Conservation (phyloP, 2,329 filamentous ascomycete species). For the Elsinoe perseae region DNA sequence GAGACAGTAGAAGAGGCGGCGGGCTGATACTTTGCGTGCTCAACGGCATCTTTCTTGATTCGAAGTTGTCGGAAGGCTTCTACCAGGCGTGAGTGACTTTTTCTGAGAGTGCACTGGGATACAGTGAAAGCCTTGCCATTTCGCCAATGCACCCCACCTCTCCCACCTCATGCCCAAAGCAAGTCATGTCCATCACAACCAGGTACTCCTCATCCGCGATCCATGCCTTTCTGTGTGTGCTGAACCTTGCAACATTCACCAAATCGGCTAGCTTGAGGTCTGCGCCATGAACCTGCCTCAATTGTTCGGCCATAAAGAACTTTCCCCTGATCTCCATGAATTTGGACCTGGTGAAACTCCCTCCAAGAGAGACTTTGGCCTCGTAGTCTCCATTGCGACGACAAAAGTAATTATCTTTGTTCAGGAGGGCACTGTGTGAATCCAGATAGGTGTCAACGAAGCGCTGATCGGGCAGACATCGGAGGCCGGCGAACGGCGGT, state of each 20-base stretch:
- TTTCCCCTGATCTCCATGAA: neutral
- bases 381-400: slow-evolving; percentile 10
- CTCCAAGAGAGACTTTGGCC: neutral
- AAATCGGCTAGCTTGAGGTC: neutral
- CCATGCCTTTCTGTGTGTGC: neutral
- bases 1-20: neutral
- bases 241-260: neutral
- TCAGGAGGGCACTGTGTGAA: slow-evolving; percentile 11
- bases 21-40: neutral
- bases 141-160: slow-evolving; percentile 1
- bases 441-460: slow-evolving; percentile 22
- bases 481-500: neutral
- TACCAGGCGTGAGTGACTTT: neutral
- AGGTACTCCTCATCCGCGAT: slow-evolving; percentile 3
- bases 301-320: no score
- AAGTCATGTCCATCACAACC: slow-evolving; percentile 2
- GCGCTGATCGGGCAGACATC: slow-evolving; percentile 9
- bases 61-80: neutral
- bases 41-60: neutral
- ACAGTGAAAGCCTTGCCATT: neutral
- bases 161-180: slow-evolving; percentile 8
- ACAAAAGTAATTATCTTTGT: slow-evolving; percentile 20
- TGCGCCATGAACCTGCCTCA: no score
- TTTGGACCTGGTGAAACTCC: neutral
- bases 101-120: neutral